phyloP scores from a whole-genome alignment of 2,329 filamentous ascomycete species.

The Pleurostoma richardsiae region DNA sequence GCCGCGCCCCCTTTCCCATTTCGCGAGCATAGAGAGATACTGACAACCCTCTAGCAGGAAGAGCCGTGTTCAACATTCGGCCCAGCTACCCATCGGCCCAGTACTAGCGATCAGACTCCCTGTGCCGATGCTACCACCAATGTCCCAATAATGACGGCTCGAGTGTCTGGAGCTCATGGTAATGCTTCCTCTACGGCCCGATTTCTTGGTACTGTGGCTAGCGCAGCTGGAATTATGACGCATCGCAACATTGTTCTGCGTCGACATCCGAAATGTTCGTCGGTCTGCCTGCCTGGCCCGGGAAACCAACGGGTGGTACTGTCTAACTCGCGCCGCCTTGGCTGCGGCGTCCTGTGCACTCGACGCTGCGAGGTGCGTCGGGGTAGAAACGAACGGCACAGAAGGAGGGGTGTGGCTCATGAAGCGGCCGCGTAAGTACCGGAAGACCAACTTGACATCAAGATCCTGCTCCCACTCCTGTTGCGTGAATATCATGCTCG shows the following conservation, averaged over 20 bases:
- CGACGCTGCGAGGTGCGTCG: constrained; percentile 41
- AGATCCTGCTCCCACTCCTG: constrained; percentile 94
- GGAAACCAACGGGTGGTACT: constrained; percentile 82
- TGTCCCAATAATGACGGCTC: constrained; percentile 87
- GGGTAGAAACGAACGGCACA: constrained; percentile 35
- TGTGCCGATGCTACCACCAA: constrained; percentile 75
- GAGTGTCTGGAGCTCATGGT: constrained; percentile 76
- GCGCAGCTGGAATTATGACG: constrained; percentile 67
- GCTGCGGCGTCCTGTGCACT: constrained; percentile 63
- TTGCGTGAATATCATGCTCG: constrained; percentile 43
- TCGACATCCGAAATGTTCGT: constrained; percentile 50
- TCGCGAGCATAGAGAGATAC: too few species aligned
- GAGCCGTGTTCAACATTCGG: constrained; percentile 51
- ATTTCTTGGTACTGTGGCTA: constrained; percentile 79
- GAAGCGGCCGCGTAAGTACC: constrained; percentile 76
- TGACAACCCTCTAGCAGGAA: too few species aligned
- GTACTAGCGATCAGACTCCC: constrained; percentile 64
- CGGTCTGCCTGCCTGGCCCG: constrained; percentile 49
- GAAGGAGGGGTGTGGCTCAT: constrained; percentile 35
- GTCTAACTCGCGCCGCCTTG: constrained; percentile 77
- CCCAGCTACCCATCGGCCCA: constrained; percentile 72
- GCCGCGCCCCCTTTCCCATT: too few species aligned
- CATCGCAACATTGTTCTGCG: constrained; percentile 40
- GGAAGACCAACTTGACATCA: constrained; percentile 87
- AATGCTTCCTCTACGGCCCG: constrained; percentile 59